Conservation (phyloP, 805 yeast species). For the Scheffersomyces stipitis region DNA sequence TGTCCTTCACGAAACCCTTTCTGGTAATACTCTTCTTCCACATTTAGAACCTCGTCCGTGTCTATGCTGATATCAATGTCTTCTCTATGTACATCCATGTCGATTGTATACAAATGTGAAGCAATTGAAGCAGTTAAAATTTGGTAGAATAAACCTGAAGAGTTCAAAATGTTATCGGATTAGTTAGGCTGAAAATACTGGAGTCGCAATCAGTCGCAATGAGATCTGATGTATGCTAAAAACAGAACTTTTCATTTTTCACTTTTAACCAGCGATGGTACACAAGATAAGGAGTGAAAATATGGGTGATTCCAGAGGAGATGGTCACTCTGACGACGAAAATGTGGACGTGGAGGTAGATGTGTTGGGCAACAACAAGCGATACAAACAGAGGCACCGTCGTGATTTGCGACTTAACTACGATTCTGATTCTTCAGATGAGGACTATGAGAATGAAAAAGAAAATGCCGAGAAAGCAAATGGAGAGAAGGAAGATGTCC, state of each 20-base stretch:
- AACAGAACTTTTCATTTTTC: not conserved
- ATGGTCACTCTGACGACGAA: constrained; percentile 8
- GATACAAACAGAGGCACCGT: constrained; percentile 14
- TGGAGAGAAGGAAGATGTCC: constrained; percentile 4
- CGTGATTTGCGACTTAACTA: constrained; percentile 18
- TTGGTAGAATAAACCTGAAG: no score
- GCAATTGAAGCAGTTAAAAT: no score
- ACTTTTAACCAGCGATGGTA: not conserved
- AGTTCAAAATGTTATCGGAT: no score
- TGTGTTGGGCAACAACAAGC: constrained; percentile 10
- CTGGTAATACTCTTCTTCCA: constrained; percentile 61
- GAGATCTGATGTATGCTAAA: not conserved
- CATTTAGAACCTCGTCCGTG: constrained; percentile 48
- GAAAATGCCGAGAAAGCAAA: constrained; percentile 10
- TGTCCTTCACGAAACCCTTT: constrained; percentile 76
- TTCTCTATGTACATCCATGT: no score
- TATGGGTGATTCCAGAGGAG: no score
- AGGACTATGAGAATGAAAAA: constrained; percentile 10
- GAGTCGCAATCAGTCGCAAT: no score
- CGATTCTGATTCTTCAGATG: constrained; percentile 26
- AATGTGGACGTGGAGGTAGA: constrained; percentile 7
- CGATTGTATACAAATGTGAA: no score
- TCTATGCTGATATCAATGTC: constrained; percentile 34
- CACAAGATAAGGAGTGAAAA: constrained; percentile 1
- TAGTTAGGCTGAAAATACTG: no score